Conservation (phyloP, 2,329 filamentous ascomycete species). For the Emericellopsis atlantica region DNA sequence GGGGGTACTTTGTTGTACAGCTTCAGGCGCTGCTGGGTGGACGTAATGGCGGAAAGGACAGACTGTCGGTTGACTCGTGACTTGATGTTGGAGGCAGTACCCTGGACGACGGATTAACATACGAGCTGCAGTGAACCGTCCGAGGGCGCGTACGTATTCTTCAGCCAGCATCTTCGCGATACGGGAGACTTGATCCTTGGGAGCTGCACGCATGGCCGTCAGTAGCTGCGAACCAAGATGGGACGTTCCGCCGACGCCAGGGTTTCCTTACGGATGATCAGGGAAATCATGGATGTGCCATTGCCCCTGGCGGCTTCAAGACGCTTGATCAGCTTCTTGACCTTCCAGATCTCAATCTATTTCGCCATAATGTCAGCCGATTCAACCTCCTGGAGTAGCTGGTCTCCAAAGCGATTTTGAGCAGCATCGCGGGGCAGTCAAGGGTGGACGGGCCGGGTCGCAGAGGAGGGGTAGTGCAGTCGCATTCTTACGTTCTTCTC, state of each 20-base stretch:
- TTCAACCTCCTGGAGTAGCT: background rate
- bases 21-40: constrained; percentile 97
- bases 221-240: background rate
- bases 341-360: constrained; percentile 80
- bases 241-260: background rate
- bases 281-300: constrained; percentile 98
- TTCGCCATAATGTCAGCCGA: background rate
- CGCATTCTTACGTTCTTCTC: constrained; percentile 75
- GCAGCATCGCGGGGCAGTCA: constrained; percentile 4
- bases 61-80: constrained; percentile 98
- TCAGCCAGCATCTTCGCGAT: constrained; percentile 99
- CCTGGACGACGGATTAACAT: constrained; percentile 33
- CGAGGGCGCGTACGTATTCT: constrained; percentile 68
- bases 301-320: constrained; percentile 95
- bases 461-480: constrained; percentile 2
- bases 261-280: constrained; percentile 76
- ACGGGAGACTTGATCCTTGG: constrained; percentile 95
- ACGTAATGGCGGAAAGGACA: constrained; percentile 94
- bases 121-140: background rate
- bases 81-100: constrained; percentile 98
- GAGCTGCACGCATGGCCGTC: constrained; percentile 43
- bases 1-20: constrained; percentile 98
- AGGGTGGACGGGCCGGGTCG: background rate
- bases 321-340: constrained; percentile 99
- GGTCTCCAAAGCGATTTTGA: no score